Evolutionary conservation across 257 asterid species (phyloP), one percentile per base, ranked within the genome.

Genomic region (Capsicum baccatum): DNA sequence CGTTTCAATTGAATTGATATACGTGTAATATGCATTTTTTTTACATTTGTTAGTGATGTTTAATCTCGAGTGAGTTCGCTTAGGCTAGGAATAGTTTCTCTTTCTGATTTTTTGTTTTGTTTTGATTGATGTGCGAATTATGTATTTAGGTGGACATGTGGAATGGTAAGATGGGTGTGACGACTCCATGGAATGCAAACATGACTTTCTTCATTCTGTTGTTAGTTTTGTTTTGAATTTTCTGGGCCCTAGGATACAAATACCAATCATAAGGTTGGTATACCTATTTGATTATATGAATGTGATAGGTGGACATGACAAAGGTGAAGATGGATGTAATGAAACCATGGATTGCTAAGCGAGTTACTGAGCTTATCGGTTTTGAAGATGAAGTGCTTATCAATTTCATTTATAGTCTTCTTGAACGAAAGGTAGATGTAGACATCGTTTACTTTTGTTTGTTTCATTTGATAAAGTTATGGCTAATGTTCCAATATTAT

Each of bases 361-460:
- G 99, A 37, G 99, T 94, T 9, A 97, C 99, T 33, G 99, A 97
- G 92, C 91, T 97, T n/a, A 92, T 97, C 69, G 99, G 99, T 5
- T 95, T 97, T 79, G 99, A 97, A 89, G 99, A 97, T 85, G 99
- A 97, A 94, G 99, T 97, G 85, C 95, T 97, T 80, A 94, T 97
- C 88, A 97, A 97, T 90, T 95, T 95, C 81, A 97, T 97, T 37
- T 94, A 97, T 85, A 83, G 94, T 71, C 99, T 95, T 83, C 90
- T 97, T 54, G 99, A 97, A 89, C 97, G 97, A 87, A 92, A 94
- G 99, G 99, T 97, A 89, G n/a, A 33, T 17, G 17, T 33, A 33
- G 1, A 14, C 74, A 3, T 74, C 50, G 33, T 69, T 33, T 74
- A 12, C 81, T 50, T 74, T 14, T 50, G 50, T 50, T 74, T 50